Evolutionary conservation across 345 rosid species (phyloP), one percentile per base, ranked within the genome.

Genomic region (Excoecaria cochinchinensis): DNA sequence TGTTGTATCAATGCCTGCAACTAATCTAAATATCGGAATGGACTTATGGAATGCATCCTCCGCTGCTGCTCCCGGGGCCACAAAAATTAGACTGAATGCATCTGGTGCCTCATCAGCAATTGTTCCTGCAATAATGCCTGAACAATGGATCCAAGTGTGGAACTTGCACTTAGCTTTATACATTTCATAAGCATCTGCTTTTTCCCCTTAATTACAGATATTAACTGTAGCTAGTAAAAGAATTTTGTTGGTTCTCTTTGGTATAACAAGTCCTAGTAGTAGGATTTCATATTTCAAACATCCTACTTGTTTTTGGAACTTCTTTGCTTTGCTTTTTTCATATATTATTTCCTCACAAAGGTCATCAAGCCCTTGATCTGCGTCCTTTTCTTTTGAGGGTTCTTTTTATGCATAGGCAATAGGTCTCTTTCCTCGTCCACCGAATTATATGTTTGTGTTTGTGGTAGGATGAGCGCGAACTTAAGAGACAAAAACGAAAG

Each of bases 401-500:
- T 62, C 67, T 14, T 62, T 39, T 42, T 39, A 63, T 56, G 6
- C 11, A 56, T 56, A 56, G 24, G 46, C 13, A 3, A 56, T 56
- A 56, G 24, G 36, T n/a, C 63, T 75, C 40, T 42, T 40, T 65
- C 70, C 44, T 9, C 25, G 36, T 77, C 48, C 56, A 22, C 73
- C 78, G 47, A 73, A 62, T 39, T 8, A 36, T 69, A 4, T 36
- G 62, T 64, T 31, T 69, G 8, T 66, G 21, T 79, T 79, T 31
- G 52, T 69, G 79, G 53, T 82, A 93, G 98, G 98, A 95, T 80
- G 99, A 93, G 61, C 87, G 97, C 17, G 99, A 95, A 82, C 82
- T 93, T 61, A 95, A 95, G 86, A 84, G 91, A 66, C 99, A 93
- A 87, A 91, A 89, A 74, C 87, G 99, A 84, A 96, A 96, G 88